A percentile compares a stretch with the other conserved stretches of the same genome.
These are phyloP conservation scores for Neurospora crassa DNA, from an alignment of 2,329 filamentous ascomycete species.

Conservation along the genomic window DNA sequence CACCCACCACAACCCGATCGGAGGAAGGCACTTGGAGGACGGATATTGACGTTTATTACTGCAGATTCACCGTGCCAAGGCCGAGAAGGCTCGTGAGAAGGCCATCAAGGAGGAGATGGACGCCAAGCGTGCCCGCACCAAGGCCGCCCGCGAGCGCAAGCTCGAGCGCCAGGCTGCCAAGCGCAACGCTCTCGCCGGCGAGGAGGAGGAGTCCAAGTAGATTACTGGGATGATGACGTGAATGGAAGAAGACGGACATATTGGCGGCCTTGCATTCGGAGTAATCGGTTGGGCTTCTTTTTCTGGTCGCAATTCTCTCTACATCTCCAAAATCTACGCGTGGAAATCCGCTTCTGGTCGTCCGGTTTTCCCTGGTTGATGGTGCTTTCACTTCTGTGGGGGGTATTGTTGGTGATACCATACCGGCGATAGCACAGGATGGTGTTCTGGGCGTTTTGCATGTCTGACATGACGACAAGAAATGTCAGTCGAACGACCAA, in stretches of 20 bases:
- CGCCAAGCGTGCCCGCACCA: constrained; percentile 99
- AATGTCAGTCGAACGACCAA: neutral
- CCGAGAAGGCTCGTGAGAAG: constrained; percentile 95
- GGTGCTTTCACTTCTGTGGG: neutral
- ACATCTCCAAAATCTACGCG: constrained; percentile 17
- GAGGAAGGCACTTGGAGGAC: neutral
- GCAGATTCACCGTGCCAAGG: constrained; percentile 99
- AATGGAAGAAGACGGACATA: constrained; percentile 37
- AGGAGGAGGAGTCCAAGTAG: constrained; percentile 47
- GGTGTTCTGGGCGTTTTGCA: neutral
- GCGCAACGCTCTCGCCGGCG: constrained; percentile 75
- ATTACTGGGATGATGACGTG: constrained; percentile 35
- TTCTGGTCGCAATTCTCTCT: constrained; percentile 21
- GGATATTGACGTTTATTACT: constrained; percentile 10
- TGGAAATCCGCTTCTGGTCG: constrained; percentile 10
- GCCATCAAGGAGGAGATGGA: constrained; percentile 99
- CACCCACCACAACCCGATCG: neutral
- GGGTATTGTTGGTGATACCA: neutral
- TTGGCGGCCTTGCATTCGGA: constrained; percentile 42
- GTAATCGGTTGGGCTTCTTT: constrained; percentile 47
- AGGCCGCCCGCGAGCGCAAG: constrained; percentile 98
- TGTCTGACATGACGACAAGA: constrained; percentile 17
- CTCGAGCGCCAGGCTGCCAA: constrained; percentile 84
- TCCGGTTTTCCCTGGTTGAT: constrained; percentile 6
- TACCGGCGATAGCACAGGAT: neutral